A percentile compares a stretch with the other conserved stretches of the same genome.
Evolutionary conservation across 1,284 basidiomycete genomes (phyloP).

Genomic region (Marasmius tenuissimus): DNA sequence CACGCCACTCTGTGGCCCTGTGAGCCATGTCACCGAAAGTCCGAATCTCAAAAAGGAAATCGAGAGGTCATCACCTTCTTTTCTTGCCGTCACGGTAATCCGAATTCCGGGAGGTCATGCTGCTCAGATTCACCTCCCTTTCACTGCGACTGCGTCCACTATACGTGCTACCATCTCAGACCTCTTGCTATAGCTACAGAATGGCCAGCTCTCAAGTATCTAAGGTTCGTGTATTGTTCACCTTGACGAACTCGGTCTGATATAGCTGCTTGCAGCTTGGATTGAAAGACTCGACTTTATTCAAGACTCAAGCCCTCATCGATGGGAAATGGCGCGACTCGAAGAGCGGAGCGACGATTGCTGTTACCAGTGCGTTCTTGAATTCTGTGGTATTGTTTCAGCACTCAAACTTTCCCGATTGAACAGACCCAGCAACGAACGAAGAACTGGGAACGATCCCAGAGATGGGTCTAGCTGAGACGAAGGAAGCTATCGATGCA

Average conservation of each 20-base stretch:
- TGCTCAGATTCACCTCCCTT: neutral
- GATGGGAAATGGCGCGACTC: conserved; percentile 83
- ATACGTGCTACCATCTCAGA: neutral
- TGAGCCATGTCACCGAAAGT: too few species aligned
- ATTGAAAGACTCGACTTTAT: conserved; percentile 73
- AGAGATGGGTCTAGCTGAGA: conserved; percentile 84
- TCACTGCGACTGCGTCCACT: neutral
- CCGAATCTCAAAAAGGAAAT: too few species aligned
- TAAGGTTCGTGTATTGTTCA: conserved; percentile 15
- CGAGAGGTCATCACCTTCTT: too few species aligned
- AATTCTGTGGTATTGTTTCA: neutral
- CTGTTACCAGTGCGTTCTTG: conserved; percentile 67
- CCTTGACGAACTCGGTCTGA: neutral
- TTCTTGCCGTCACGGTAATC: too few species aligned
- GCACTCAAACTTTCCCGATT: neutral
- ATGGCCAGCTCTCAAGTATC: conserved; percentile 46
- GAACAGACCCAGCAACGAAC: conserved; percentile 79
- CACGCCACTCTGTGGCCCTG: too few species aligned
- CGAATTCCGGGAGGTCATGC: neutral
- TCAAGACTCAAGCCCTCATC: conserved; percentile 78
- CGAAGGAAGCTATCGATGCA: conserved; percentile 76
- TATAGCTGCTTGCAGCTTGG: conserved; percentile 48
- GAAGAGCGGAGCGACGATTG: conserved; percentile 68
- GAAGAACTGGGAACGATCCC: conserved; percentile 81
- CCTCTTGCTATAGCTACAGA: conserved; percentile 20